phyloP scores from a whole-genome alignment of 306 rosid genomes.

The Medicago lupulina region DNA sequence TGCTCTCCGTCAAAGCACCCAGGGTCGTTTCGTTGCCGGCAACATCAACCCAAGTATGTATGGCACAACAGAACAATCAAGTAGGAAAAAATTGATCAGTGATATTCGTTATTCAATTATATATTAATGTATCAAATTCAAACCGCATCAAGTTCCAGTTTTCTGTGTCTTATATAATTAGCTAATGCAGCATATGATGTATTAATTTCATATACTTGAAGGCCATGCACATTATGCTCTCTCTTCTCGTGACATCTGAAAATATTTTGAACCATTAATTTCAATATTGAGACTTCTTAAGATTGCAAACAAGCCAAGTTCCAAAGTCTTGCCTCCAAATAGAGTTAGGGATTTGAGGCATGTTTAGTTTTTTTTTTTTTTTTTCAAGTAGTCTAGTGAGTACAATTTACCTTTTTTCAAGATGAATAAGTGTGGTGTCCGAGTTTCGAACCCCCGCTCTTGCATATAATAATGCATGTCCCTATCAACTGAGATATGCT shows the following conservation, averaged over 20 bases:
- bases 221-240: neutral
- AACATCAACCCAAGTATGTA: slow-evolving; percentile 60
- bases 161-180: too few relatives aligned
- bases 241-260: neutral
- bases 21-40: slow-evolving; percentile 83
- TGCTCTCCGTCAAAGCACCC: slow-evolving; percentile 82
- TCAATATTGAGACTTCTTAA: too few relatives aligned
- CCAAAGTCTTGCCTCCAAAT: too few relatives aligned
- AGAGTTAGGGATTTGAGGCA: too few relatives aligned
- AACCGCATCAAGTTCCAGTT: neutral
- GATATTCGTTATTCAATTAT: slow-evolving; percentile 17
- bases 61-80: slow-evolving; percentile 57
- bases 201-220: neutral
- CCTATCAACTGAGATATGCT: too few relatives aligned
- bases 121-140: neutral
- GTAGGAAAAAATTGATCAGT: slow-evolving; percentile 2
- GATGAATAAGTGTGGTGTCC: too few relatives aligned
- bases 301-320: too few relatives aligned
- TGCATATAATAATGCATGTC: too few relatives aligned
- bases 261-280: neutral
- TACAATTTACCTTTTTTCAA: too few relatives aligned
- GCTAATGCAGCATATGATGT: neutral
- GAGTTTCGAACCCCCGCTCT: too few relatives aligned
- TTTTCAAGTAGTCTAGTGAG: too few relatives aligned
- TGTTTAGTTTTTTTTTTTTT: too few relatives aligned